Evolutionary conservation across 2,329 filamentous ascomycete genomes (phyloP).

Genomic region (Claviceps spartinae): DNA sequence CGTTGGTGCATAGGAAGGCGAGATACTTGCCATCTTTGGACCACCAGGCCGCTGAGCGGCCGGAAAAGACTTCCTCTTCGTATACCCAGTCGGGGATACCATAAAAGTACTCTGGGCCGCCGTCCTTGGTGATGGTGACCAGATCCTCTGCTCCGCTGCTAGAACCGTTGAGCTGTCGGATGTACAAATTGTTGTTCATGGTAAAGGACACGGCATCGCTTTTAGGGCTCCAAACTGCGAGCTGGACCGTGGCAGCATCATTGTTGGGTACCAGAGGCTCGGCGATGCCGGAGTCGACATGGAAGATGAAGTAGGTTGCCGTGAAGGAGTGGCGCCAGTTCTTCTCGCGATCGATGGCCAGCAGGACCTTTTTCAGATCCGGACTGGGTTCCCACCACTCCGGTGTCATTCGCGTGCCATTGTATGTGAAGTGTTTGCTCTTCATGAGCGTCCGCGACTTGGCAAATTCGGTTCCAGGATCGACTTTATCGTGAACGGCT

Average conservation of each 20-base stretch:
- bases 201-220: conserved; percentile 86
- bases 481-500: conserved; percentile 20
- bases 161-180: conserved; percentile 47
- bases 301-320: conserved; percentile 80
- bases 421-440: conserved; percentile 45
- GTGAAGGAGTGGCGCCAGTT: conserved; percentile 88
- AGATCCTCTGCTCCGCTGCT: conserved; percentile 29
- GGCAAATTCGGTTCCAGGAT: conserved; percentile 17
- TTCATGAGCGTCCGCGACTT: conserved; percentile 65
- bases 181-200: conserved; percentile 75
- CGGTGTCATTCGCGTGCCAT: conserved; percentile 41
- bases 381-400: conserved; percentile 59
- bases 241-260: conserved; percentile 54
- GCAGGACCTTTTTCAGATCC: conserved; percentile 72
- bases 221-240: conserved; percentile 79
- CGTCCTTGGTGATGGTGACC: conserved; percentile 69
- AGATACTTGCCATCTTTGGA: conserved; percentile 78
- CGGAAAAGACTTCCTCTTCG: conserved; percentile 53
- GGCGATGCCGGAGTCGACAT: conserved; percentile 66
- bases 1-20: conserved; percentile 87
- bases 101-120: conserved; percentile 81
- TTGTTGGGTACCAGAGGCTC: conserved; percentile 64
- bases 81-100: conserved; percentile 97
- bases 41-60: conserved; percentile 88
- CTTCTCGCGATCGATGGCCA: conserved; percentile 57